Evolutionary conservation across 345 rosid genomes (phyloP).

Genomic region (Salix brachista): DNA sequence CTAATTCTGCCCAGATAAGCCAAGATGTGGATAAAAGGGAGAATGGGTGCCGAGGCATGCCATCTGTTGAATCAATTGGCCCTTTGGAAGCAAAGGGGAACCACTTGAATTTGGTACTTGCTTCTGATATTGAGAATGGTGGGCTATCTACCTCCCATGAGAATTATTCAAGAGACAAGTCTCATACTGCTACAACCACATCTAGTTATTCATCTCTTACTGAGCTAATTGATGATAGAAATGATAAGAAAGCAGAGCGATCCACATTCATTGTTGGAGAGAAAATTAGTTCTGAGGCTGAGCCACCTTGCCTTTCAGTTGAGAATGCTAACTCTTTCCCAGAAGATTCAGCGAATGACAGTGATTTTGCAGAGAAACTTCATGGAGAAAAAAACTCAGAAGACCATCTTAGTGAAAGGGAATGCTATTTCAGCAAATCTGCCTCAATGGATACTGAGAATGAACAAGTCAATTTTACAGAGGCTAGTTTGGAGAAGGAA

Average conservation of each 20-base stretch:
- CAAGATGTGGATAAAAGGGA: constrained; percentile 1
- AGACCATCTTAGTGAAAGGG: constrained; percentile 5
- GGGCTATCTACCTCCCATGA: constrained; percentile 29
- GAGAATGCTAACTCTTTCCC: constrained; percentile 28
- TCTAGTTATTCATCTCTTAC: constrained; percentile 21
- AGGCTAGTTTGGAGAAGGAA: constrained; percentile 69
- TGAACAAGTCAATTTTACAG: constrained; percentile 35
- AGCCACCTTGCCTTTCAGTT: constrained; percentile 15
- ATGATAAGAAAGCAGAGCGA: constrained; percentile 23
- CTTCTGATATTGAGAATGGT: constrained; percentile 25
- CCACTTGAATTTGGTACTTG: constrained; percentile 19
- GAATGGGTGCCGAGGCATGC: constrained; percentile 12
- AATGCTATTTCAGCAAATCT: constrained; percentile 22
- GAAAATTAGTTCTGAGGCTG: constrained; percentile 26
- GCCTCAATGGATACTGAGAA: constrained; percentile 22
- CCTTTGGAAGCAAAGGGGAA: constrained; percentile 16
- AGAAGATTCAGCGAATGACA: constrained; percentile 20
- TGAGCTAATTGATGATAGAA: constrained; percentile 23
- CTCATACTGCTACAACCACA: constrained; percentile 22
- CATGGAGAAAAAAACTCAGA: constrained; percentile 27
- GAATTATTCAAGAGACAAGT: constrained; percentile 22
- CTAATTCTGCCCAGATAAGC: constrained; percentile 24
- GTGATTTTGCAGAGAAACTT: constrained; percentile 26
- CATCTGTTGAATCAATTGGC: constrained; percentile 24
- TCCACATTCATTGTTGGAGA: constrained; percentile 13